Conservation (phyloP, 371 early-diverging fungal species). For the Apophysomyces sp. region DNA sequence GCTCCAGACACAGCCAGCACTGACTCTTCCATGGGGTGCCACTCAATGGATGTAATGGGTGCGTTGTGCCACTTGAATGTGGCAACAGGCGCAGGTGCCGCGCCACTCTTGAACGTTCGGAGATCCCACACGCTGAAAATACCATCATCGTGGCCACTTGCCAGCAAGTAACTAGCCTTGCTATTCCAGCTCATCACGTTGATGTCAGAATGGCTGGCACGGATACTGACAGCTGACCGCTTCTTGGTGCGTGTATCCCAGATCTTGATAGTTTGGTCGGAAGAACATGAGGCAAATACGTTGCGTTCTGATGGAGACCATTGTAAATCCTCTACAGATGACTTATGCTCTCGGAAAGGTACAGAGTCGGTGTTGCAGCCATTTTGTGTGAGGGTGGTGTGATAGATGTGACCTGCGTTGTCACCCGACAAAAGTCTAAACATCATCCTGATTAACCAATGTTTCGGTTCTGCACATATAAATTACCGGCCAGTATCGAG, state of each 20-base stretch:
- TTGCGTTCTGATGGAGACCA: constrained; percentile 91
- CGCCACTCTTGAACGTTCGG: constrained; percentile 64
- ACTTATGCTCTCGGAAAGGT: constrained; percentile 81
- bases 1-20: constrained; percentile 91
- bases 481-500: constrained; percentile 59
- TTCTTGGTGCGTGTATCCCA: constrained; percentile 91
- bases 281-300: constrained; percentile 92
- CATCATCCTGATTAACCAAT: neutral
- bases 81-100: constrained; percentile 83
- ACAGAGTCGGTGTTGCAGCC: constrained; percentile 67
- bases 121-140: constrained; percentile 95
- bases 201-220: constrained; percentile 86
- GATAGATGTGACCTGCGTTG: constrained; percentile 73
- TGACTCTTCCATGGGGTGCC: constrained; percentile 94
- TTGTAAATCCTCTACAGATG: constrained; percentile 94
- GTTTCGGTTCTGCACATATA: neutral
- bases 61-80: constrained; percentile 94
- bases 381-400: constrained; percentile 65
- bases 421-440: constrained; percentile 88
- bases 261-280: constrained; percentile 89
- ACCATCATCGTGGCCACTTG: constrained; percentile 94
- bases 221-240: constrained; percentile 72
- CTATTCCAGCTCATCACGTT: constrained; percentile 97
- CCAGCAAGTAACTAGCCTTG: constrained; percentile 79
- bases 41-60: constrained; percentile 95